Percentiles rank a stretch among this genome's conserved stretches.
Evolutionary conservation across 805 yeast species (phyloP).

Genomic region (Metschnikowia koreensis): DNA sequence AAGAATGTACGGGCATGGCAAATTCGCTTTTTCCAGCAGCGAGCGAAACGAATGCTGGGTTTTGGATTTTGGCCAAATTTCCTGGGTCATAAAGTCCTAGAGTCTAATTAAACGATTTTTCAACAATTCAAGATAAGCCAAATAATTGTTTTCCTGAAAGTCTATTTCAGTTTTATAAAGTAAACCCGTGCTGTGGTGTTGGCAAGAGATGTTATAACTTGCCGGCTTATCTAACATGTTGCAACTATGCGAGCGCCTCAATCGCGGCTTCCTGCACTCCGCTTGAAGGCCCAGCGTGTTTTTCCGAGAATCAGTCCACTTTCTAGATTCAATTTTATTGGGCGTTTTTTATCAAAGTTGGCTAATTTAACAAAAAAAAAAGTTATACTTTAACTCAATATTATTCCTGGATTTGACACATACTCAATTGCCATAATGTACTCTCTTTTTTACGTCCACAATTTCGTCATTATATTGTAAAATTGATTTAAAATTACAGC

Average conservation of each 20-base stretch:
- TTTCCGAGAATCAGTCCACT: not conserved
- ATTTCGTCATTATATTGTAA: too few relatives aligned
- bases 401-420: too few relatives aligned
- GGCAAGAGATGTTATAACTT: too few relatives aligned
- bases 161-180: too few relatives aligned
- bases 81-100: constrained; percentile 4
- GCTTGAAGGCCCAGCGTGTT: not conserved
- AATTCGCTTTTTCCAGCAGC: constrained; percentile 13
- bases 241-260: not conserved
- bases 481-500: too few relatives aligned
- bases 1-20: constrained; percentile 34
- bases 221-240: not conserved
- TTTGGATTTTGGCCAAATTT: constrained; percentile 26
- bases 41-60: constrained; percentile 17
- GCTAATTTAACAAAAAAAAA: too few relatives aligned
- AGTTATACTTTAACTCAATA: too few relatives aligned
- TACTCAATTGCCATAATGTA: too few relatives aligned
- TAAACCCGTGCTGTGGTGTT: too few relatives aligned
- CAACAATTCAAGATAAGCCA: not conserved
- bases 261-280: not conserved
- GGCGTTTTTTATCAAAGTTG: too few relatives aligned
- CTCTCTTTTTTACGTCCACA: too few relatives aligned
- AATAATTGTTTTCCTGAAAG: too few relatives aligned
- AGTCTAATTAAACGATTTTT: not conserved
- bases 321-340: not conserved